Percentiles rank a stretch among this genome's conserved stretches.
phyloP scores from a whole-genome alignment of 2,329 filamentous ascomycete genomes.

The Curvularia verruculosa region DNA sequence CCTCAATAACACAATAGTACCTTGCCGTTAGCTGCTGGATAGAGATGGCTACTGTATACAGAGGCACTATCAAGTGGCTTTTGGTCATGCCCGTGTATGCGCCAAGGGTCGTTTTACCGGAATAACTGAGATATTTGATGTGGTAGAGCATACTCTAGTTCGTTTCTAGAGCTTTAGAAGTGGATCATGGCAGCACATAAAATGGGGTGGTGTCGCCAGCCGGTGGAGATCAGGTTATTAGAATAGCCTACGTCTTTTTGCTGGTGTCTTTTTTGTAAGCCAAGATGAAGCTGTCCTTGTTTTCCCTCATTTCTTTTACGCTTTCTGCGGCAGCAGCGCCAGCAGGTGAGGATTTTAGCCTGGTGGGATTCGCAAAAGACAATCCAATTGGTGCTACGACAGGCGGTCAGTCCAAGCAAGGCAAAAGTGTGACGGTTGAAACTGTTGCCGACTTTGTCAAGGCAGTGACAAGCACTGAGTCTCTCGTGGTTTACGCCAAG shows the following conservation, averaged over 20 bases:
- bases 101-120: slow-evolving; percentile 18
- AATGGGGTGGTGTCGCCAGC: background rate
- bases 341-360: slow-evolving; percentile 30
- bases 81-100: slow-evolving; percentile 5
- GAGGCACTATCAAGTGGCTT: slow-evolving; percentile 2
- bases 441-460: slow-evolving; percentile 35
- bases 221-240: background rate
- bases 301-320: slow-evolving; percentile 26
- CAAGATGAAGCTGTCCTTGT: slow-evolving; percentile 38
- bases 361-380: slow-evolving; percentile 43
- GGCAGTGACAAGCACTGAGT: slow-evolving; percentile 34
- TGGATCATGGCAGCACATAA: slow-evolving; percentile 3
- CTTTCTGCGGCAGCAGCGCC: slow-evolving; percentile 28
- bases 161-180: background rate
- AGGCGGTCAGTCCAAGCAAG: slow-evolving; percentile 38
- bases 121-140: slow-evolving; percentile 16
- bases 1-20: slow-evolving; percentile 5
- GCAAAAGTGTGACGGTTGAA: slow-evolving; percentile 38
- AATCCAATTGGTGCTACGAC: slow-evolving; percentile 44
- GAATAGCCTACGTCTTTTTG: background rate
- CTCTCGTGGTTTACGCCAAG: slow-evolving; percentile 52
- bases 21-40: background rate
- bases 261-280: background rate
- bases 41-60: slow-evolving; percentile 6
- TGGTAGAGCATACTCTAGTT: background rate